Conservation (phyloP, 371 early-diverging fungal species). For the Apophysomyces elegans region DNA sequence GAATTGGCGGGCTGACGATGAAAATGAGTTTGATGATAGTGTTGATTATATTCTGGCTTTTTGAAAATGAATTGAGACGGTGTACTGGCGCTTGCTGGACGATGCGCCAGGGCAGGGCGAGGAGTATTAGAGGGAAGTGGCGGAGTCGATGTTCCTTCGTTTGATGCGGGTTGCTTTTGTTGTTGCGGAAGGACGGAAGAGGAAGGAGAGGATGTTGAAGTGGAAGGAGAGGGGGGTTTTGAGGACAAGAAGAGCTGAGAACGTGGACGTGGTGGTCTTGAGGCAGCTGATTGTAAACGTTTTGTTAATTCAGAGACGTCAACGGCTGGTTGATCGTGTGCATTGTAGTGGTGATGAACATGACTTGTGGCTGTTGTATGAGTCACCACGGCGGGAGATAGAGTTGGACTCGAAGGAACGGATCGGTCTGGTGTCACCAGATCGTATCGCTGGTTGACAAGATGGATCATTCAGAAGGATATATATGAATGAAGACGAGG, state of each 20-base stretch:
- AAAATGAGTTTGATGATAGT: constrained; percentile 45
- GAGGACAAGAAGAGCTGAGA: constrained; percentile 43
- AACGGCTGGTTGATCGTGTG: constrained; percentile 22
- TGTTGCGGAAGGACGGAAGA: constrained; percentile 10
- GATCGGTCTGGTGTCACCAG: constrained; percentile 51
- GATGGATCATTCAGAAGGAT: constrained; percentile 27
- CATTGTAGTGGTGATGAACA: constrained; percentile 29
- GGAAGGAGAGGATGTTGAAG: constrained; percentile 25
- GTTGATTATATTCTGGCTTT: constrained; percentile 42
- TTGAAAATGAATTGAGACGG: constrained; percentile 49
- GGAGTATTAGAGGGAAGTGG: constrained; percentile 13
- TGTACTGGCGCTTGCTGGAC: constrained; percentile 28
- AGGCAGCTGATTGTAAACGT: constrained; percentile 27
- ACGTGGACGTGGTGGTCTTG: constrained; percentile 29
- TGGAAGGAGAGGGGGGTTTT: constrained; percentile 30
- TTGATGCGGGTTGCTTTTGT: constrained; percentile 6
- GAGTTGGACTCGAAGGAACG: constrained; percentile 46
- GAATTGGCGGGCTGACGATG: constrained; percentile 25
- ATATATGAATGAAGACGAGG: constrained; percentile 2
- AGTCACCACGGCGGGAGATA: constrained; percentile 49
- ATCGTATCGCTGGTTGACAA: constrained; percentile 48
- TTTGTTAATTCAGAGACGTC: constrained; percentile 44
- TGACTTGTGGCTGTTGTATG: constrained; percentile 44
- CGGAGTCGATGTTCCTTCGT: constrained; percentile 6
- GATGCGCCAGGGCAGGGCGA: constrained; percentile 21